Base-by-base conservation (phyloP, 23 red algal species). In the Gracilaria gracilis region DNA sequence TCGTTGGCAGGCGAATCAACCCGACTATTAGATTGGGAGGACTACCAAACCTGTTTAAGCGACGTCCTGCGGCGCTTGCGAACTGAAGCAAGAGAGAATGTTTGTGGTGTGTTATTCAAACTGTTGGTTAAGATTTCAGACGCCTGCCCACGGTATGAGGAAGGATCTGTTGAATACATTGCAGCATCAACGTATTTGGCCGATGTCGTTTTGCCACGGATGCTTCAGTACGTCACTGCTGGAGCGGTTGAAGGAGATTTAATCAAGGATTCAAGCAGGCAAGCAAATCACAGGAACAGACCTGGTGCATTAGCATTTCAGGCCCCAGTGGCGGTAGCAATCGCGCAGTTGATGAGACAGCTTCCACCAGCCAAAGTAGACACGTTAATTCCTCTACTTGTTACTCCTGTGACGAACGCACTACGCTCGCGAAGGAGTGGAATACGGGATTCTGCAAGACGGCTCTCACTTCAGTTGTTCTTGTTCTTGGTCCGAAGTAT, bases 361-460 rank as follows among this genome's bases (percentile, higher is more conserved):
- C 65, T 94, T n/a, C 81, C 81, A 34, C n/a, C 55, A 28, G 50
- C 35, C 19, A 36, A 75, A 29, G 23, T 81, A 15, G 92, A 87
- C 47, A 54, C 37, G 70, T 27, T 86, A n/a, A 82, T 83, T 11
- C 71, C 92, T 40, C 46, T 82, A 13, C 59, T 94, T 24, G 46
- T 94, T 12, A 82, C 92, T 6, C 92, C 92, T 20, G 16, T 94
- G 62, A 61, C 75, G 9, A 88, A 73, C 27, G 92, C 92, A 40
- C 75, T 94, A 42, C 83, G 92, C 32, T 94, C 92, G 9, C 83
- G 92, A 50, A 88, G 40, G 75, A 88, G 40, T 83, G 83, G 66
- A 23, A 71, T 82, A 33, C 71, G 92, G 3, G 92, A 88, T 44
- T 86, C 82, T 54, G 92, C 92, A 87, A 88, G 34, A 87, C 59